Evolutionary conservation across 2,329 filamentous ascomycete species (phyloP), one percentile per base, ranked within the genome.

Genomic region (Aspergillus udagawae): DNA sequence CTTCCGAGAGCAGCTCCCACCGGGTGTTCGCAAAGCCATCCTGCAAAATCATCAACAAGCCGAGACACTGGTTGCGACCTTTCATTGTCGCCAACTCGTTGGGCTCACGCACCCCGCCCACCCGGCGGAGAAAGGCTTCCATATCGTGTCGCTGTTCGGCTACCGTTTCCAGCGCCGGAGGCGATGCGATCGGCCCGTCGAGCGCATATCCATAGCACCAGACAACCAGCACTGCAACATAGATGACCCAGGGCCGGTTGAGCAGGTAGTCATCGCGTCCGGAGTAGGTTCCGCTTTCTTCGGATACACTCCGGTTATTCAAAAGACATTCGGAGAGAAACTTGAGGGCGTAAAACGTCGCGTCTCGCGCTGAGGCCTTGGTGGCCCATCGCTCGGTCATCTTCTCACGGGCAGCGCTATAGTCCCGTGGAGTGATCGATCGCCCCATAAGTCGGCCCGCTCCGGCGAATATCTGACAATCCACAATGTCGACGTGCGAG

Each of bases 401-500:
- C 61, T 92, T 86, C 56, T 90, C 84, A 63, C 90, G 86, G 3
- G 91, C 91, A 52, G 86, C 88, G 61, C 82, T 86, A 56, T 94
- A 87, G 74, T 97, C 94, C 60, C 90, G 86, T 1, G 85, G 81
- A 1, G 90, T 92, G 59, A 97, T 95, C 0, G 88, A 87, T 49
- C 93, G 86, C 23, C 94, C 93, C 3, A 97, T 84, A 2, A 97
- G 82, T 29, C 92, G 83, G 65, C 88, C 90, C 1, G 93, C 91
- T 8, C 92, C 87, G 4, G 93, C 94, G 72, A 94, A 97, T 63
- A 97, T 95, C 75, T 97, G 93, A 67, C 92, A 93, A 72, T 97
- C 93, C n/a, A 96, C 90, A 54, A 97, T 91, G 69, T 97, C 93
- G 25, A 96, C 92, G 69, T 97, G 92, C 83, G 96, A 96, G 3